Evolutionary conservation across 495 filamentous ascomycete species (phyloP).

Genomic region (Jackrogersella minutella): DNA sequence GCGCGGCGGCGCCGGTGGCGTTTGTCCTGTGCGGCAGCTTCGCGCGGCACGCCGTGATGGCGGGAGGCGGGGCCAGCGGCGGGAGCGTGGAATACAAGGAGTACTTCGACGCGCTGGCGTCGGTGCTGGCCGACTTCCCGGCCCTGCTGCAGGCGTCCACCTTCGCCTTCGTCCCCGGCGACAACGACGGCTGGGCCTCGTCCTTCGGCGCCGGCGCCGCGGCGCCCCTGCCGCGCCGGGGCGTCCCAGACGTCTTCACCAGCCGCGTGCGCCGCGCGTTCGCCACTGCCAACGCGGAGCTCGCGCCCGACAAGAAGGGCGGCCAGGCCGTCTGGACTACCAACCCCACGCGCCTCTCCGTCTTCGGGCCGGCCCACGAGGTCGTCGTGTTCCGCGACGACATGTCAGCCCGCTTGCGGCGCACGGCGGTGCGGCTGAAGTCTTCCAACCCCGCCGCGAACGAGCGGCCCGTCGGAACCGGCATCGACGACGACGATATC

Average conservation of each 20-base stretch:
- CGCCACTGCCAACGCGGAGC: conserved; percentile 73
- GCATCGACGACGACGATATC: conserved; percentile 45
- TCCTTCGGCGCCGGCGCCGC: conserved; percentile 86
- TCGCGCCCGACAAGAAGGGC: neutral
- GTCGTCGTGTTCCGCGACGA: conserved; percentile 88
- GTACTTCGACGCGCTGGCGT: conserved; percentile 85
- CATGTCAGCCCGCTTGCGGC: conserved; percentile 75
- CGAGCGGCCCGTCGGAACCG: conserved; percentile 32
- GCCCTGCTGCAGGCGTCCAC: conserved; percentile 77
- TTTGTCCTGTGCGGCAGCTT: conserved; percentile 90
- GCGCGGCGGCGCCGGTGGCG: conserved; percentile 74
- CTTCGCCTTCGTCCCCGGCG: conserved; percentile 92
- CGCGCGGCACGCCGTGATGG: conserved; percentile 73
- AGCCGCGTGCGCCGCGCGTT: conserved; percentile 82
- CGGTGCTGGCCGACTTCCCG: conserved; percentile 86
- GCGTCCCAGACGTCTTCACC: conserved; percentile 87
- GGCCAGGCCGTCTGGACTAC: conserved; percentile 82
- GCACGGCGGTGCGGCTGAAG: conserved; percentile 72
- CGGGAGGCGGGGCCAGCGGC: conserved; percentile 69
- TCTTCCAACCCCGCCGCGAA: conserved; percentile 43
- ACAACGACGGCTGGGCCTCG: conserved; percentile 93
- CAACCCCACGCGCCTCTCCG: conserved; percentile 79
- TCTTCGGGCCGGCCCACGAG: conserved; percentile 88
- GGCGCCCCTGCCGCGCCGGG: conserved; percentile 72
- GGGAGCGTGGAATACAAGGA: conserved; percentile 94